A percentile compares a stretch with the other conserved stretches of the same genome.
Conservation (phyloP, 164 flowering plant species). For the Dillenia turbinata region DNA sequence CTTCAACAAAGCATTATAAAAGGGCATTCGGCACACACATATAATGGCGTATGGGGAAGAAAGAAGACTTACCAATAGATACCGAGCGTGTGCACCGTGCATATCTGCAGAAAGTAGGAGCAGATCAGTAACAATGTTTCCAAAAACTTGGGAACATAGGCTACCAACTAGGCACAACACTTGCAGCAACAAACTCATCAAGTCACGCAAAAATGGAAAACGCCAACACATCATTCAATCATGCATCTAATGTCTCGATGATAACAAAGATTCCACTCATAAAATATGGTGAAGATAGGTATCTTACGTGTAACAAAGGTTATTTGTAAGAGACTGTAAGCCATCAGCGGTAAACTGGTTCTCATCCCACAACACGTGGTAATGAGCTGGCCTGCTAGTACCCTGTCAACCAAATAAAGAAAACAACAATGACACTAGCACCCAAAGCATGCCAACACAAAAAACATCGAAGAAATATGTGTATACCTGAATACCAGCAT, state of each 20-base stretch:
- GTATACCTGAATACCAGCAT: slow-evolving; percentile 70
- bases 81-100: slow-evolving; percentile 86
- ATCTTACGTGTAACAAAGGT: slow-evolving; percentile 54
- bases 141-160: no score
- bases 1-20: no score
- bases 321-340: slow-evolving; percentile 50
- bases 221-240: no score
- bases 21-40: no score
- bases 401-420: slow-evolving; percentile 31
- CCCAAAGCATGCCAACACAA: not conserved
- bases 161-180: no score
- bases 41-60: no score
- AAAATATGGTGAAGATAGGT: no score
- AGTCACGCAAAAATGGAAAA: no score
- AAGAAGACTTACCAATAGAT: slow-evolving; percentile 55
- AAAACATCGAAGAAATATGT: not conserved
- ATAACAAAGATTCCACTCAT: no score
- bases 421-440: not conserved
- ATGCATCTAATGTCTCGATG: no score
- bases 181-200: no score
- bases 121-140: no score
- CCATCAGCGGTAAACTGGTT: slow-evolving; percentile 51
- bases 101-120: slow-evolving; percentile 35
- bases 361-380: slow-evolving; percentile 69
- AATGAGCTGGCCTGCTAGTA: slow-evolving; percentile 75